phyloP scores from a whole-genome alignment of 1,139 yeast genomes.

The Saccharomyces hybrid region DNA sequence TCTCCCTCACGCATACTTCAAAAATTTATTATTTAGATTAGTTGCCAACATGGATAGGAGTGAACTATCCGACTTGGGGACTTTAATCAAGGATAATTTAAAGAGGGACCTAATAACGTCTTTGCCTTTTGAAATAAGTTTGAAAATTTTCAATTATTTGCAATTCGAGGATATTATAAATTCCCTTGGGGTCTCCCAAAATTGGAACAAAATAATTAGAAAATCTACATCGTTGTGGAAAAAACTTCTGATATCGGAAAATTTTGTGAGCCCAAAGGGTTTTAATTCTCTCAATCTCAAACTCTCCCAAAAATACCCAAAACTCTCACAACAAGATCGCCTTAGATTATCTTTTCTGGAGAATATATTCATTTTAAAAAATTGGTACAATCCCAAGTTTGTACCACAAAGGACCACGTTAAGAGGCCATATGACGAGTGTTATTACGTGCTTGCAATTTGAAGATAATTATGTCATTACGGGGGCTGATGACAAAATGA shows the following conservation, averaged over 20 bases:
- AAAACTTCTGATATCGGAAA: slow-evolving; percentile 45
- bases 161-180: slow-evolving; percentile 58
- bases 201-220: slow-evolving; percentile 61
- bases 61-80: slow-evolving; percentile 60
- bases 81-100: slow-evolving; percentile 51
- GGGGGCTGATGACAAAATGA: slow-evolving; percentile 82
- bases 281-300: slow-evolving; percentile 7
- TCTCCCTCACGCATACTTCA: slow-evolving; percentile 15
- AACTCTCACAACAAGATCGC: slow-evolving; percentile 1
- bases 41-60: slow-evolving; percentile 59
- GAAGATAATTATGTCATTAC: slow-evolving; percentile 88
- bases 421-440: slow-evolving; percentile 69
- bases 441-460: slow-evolving; percentile 89
- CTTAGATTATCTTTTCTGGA: slow-evolving; percentile 2
- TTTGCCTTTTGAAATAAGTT: slow-evolving; percentile 72
- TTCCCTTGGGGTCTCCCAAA: slow-evolving; percentile 56
- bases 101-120: slow-evolving; percentile 63
- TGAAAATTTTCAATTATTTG: slow-evolving; percentile 57
- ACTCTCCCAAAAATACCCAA: slow-evolving; percentile 1
- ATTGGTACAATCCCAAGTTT: slow-evolving; percentile 79
- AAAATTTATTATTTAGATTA: slow-evolving; percentile 47
- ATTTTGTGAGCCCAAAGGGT: slow-evolving; percentile 36
- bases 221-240: slow-evolving; percentile 56
- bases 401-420: slow-evolving; percentile 64
- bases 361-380: slow-evolving; percentile 36